Evolutionary conservation across 306 rosid genomes (phyloP).

Genomic region (Albizia julibrissin): DNA sequence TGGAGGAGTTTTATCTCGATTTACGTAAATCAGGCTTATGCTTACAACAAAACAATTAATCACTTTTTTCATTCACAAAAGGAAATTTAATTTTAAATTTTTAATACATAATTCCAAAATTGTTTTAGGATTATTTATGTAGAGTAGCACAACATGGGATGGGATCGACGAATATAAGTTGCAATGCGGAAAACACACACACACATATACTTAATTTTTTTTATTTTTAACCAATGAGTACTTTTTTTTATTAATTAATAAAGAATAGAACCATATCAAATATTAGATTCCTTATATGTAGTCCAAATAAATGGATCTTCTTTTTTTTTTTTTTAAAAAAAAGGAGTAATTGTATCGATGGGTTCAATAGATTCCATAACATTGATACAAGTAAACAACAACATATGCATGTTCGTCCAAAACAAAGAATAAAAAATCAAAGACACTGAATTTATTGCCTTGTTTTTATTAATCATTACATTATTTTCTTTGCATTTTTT

Average conservation of each 20-base stretch:
- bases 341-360: not conserved
- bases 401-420: not conserved
- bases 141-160: too few relatives aligned
- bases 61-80: too few relatives aligned
- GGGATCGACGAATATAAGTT: too few relatives aligned
- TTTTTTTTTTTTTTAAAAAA: too few relatives aligned
- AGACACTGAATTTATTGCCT: conserved; percentile 29
- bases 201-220: too few relatives aligned
- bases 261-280: not conserved
- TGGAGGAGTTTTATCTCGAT: too few relatives aligned
- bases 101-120: too few relatives aligned
- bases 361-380: conserved; percentile 33
- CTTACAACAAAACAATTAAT: too few relatives aligned
- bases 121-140: too few relatives aligned
- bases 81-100: too few relatives aligned
- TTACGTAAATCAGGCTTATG: too few relatives aligned
- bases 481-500: not conserved
- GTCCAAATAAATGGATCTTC: not conserved
- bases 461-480: conserved; percentile 6
- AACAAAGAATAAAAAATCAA: conserved; percentile 1
- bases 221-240: not conserved
- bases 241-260: not conserved
- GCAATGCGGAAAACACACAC: too few relatives aligned
- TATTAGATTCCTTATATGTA: conserved; percentile 28
- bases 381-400: conserved; percentile 20